A percentile compares a stretch with the other conserved stretches of the same genome.
Conservation (phyloP, 345 rosid species). For the Heritiera fomes region DNA sequence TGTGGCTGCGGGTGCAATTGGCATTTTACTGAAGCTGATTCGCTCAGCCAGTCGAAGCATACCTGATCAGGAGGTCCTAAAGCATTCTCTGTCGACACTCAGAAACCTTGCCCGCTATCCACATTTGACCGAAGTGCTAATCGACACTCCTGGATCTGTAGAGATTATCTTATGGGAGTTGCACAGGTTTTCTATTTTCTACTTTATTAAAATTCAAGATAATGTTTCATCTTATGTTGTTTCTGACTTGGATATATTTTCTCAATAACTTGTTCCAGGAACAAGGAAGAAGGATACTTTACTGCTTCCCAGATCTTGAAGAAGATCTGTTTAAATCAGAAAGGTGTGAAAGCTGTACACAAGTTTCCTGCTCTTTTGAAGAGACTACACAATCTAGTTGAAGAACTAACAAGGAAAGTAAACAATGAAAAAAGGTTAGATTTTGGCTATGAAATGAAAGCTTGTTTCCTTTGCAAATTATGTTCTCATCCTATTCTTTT, state of each 20-base stretch:
- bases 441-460: neutral
- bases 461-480: conserved; percentile 1
- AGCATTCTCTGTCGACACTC: conserved; percentile 76
- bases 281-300: conserved; percentile 86
- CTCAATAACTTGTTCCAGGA: conserved; percentile 46
- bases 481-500: neutral
- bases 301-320: conserved; percentile 67
- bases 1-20: conserved; percentile 82
- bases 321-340: conserved; percentile 54
- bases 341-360: conserved; percentile 53
- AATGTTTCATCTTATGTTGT: neutral
- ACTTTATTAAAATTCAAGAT: neutral
- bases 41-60: conserved; percentile 78
- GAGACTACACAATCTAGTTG: conserved; percentile 65
- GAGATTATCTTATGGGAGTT: conserved; percentile 69
- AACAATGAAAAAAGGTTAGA: conserved; percentile 51
- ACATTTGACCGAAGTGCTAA: conserved; percentile 60
- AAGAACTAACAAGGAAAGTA: conserved; percentile 67
- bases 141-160: conserved; percentile 51
- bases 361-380: conserved; percentile 59
- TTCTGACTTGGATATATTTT: neutral
- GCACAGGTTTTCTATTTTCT: conserved; percentile 55
- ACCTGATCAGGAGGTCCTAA: conserved; percentile 85
- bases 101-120: conserved; percentile 69
- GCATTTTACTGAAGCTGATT: conserved; percentile 59